Conservation (phyloP, 768 basidiomycete species). For the Myochromella boudieri region DNA sequence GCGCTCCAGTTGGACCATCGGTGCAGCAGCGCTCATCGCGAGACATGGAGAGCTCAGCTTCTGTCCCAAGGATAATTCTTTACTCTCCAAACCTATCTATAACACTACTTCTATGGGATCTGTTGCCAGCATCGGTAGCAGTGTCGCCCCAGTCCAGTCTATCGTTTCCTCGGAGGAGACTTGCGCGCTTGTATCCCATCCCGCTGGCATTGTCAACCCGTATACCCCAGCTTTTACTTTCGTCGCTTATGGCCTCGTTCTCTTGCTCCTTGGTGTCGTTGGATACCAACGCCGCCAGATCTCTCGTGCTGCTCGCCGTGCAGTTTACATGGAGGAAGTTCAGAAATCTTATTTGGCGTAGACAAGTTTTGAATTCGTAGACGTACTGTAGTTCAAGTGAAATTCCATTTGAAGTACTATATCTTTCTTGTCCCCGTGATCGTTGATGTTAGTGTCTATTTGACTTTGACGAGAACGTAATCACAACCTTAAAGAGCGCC, state of each 20-base stretch:
- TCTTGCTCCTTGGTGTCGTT: constrained; percentile 3
- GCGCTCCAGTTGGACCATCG: constrained; percentile 15
- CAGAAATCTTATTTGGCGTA: no score
- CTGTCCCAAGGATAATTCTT: constrained; percentile 7
- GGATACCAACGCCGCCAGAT: constrained; percentile 5
- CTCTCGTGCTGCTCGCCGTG: background rate
- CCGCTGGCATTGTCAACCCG: background rate
- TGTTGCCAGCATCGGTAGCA: no score
- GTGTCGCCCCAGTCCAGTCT: background rate
- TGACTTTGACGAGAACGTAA: no score
- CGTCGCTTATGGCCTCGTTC: background rate
- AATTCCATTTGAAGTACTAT: no score
- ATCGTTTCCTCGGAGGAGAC: background rate
- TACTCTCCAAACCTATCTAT: no score
- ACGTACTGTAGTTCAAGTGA: no score
- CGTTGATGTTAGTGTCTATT: no score
- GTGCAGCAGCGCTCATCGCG: constrained; percentile 11
- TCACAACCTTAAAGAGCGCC: no score
- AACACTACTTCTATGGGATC: no score
- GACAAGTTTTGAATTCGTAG: no score
- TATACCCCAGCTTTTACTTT: background rate
- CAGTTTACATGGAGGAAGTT: no score
- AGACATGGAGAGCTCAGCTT: constrained; percentile 10
- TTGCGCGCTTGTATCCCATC: background rate
- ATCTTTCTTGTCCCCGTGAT: no score